These are phyloP conservation scores for Fusarium poae DNA, from an alignment of 2,329 filamentous ascomycete species.

Conservation along the genomic window DNA sequence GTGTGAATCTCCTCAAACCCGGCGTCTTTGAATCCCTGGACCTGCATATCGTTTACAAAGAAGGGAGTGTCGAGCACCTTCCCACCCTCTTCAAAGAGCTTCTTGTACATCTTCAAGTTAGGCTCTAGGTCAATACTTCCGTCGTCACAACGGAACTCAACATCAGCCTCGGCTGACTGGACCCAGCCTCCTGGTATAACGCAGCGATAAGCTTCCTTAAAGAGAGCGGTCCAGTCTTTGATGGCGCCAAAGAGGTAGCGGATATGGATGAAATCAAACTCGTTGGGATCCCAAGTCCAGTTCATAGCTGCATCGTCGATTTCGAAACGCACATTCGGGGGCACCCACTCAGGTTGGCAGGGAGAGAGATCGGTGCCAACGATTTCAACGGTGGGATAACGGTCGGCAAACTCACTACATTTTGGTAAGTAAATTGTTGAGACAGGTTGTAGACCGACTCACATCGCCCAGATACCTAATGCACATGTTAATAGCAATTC, in stretches of 20 bases:
- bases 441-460: accelerated
- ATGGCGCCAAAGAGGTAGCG: slow-evolving; percentile 27
- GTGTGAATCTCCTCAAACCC: slow-evolving; percentile 6
- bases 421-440: neutral
- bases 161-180: slow-evolving; percentile 24
- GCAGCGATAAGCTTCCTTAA: slow-evolving; percentile 24
- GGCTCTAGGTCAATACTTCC: slow-evolving; percentile 11
- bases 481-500: neutral
- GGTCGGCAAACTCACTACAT: slow-evolving; percentile 30
- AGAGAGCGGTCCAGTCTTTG: slow-evolving; percentile 19
- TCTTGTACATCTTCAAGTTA: neutral
- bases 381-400: slow-evolving; percentile 15
- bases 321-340: slow-evolving; percentile 29
- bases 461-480: slow-evolving; percentile 33
- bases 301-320: slow-evolving; percentile 25
- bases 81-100: neutral
- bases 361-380: slow-evolving; percentile 30
- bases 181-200: slow-evolving; percentile 27
- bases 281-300: slow-evolving; percentile 21
- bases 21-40: neutral
- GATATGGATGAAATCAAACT: slow-evolving; percentile 30
- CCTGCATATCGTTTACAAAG: slow-evolving; percentile 14
- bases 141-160: slow-evolving; percentile 27
- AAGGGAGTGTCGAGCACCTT: neutral
- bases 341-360: slow-evolving; percentile 29